Evolutionary conservation across 2,329 filamentous ascomycete genomes (phyloP).

Genomic region (Curvularia sp.): DNA sequence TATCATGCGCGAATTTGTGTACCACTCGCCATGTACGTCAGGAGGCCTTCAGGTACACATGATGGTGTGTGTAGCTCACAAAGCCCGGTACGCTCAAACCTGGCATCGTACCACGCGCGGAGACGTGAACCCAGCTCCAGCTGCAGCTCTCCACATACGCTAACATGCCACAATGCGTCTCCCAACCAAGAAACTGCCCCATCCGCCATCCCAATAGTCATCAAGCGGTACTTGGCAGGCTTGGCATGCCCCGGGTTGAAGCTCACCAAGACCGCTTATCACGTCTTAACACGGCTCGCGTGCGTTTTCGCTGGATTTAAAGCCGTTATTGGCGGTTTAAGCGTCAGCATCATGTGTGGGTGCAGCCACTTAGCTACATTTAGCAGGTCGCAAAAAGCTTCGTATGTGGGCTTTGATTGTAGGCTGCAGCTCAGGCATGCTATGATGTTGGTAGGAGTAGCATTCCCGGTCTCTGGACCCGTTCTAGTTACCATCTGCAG

Average conservation of each 20-base stretch:
- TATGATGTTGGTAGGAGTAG: slow-evolving; percentile 19
- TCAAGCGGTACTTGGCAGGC: slow-evolving; percentile 25
- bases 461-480: slow-evolving; percentile 21
- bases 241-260: slow-evolving; percentile 18
- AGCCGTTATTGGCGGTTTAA: slow-evolving; percentile 23
- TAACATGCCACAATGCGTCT: slow-evolving; percentile 10
- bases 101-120: background rate
- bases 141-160: background rate
- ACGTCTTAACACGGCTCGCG: slow-evolving; percentile 34
- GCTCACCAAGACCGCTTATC: slow-evolving; percentile 39
- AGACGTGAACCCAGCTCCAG: background rate
- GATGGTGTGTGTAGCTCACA: background rate
- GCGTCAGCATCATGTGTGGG: slow-evolving; percentile 16
- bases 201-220: slow-evolving; percentile 19
- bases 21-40: background rate
- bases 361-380: slow-evolving; percentile 20
- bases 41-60: background rate
- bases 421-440: slow-evolving; percentile 20
- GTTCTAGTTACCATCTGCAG: slow-evolving; percentile 5
- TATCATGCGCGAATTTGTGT: background rate
- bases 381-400: slow-evolving; percentile 29
- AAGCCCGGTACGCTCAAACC: background rate
- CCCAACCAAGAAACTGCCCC: slow-evolving; percentile 8
- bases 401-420: slow-evolving; percentile 16
- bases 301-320: slow-evolving; percentile 20